These are phyloP conservation scores for Filobasidium floriforme DNA, from an alignment of 768 basidiomycete genomes.

Conservation along the genomic window DNA sequence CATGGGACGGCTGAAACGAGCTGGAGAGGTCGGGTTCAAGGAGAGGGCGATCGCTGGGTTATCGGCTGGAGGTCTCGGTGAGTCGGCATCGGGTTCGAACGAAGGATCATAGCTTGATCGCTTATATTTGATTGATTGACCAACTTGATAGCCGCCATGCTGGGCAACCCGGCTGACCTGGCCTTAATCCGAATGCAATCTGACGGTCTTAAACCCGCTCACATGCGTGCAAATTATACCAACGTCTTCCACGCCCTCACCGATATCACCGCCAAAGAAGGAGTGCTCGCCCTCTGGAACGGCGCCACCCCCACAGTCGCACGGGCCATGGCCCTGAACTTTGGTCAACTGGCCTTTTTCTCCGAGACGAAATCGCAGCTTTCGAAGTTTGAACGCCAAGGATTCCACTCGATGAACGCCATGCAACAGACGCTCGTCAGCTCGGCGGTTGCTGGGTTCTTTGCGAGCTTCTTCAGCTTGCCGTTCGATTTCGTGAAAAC, in stretches of 20 bases:
- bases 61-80: slow-evolving; percentile 23
- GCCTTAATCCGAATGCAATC: slow-evolving; percentile 26
- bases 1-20: slow-evolving; percentile 14
- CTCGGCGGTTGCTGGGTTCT: slow-evolving; percentile 23
- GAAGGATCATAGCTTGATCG: neutral
- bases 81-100: neutral
- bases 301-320: slow-evolving; percentile 19
- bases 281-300: slow-evolving; percentile 22
- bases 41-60: slow-evolving; percentile 24
- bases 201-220: slow-evolving; percentile 23
- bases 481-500: slow-evolving; percentile 27
- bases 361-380: slow-evolving; percentile 24
- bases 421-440: slow-evolving; percentile 18
- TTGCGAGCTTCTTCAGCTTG: slow-evolving; percentile 25
- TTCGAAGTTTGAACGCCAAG: slow-evolving; percentile 12
- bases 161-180: slow-evolving; percentile 24
- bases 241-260: slow-evolving; percentile 24
- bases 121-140: too few relatives aligned
- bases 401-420: slow-evolving; percentile 5
- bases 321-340: slow-evolving; percentile 26
- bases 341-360: slow-evolving; percentile 29
- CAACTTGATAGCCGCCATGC: slow-evolving; percentile 13
- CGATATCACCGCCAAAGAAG: slow-evolving; percentile 21
- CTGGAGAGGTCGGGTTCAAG: slow-evolving; percentile 20
- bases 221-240: slow-evolving; percentile 20